Evolutionary conservation across 805 yeast species (phyloP).

Genomic region (Wickerhamomyces silvicola): DNA sequence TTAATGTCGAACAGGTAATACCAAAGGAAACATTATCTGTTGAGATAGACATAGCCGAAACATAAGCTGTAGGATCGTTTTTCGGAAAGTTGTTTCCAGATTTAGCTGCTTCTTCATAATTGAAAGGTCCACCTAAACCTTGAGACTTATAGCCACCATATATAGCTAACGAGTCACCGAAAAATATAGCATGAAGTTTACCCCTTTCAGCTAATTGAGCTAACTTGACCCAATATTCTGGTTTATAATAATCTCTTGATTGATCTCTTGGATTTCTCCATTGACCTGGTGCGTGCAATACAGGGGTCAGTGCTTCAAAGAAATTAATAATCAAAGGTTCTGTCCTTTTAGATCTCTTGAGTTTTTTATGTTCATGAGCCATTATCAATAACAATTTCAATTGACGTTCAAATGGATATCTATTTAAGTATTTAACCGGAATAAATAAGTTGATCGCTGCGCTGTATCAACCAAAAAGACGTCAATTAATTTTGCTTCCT

Average conservation of each 20-base stretch:
- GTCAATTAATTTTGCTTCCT: too few relatives aligned
- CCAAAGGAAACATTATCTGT: slow-evolving; percentile 34
- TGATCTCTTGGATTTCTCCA: slow-evolving; percentile 9
- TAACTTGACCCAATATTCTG: slow-evolving; percentile 29
- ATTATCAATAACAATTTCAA: too few relatives aligned
- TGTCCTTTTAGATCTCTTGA: too few relatives aligned
- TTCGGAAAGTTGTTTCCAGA: slow-evolving; percentile 8
- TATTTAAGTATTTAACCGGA: too few relatives aligned
- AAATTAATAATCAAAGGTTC: slow-evolving; percentile 8
- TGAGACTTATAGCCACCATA: slow-evolving; percentile 32
- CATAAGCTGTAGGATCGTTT: slow-evolving; percentile 26
- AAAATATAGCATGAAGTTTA: slow-evolving; percentile 28
- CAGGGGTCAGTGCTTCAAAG: slow-evolving; percentile 9
- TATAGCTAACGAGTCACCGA: slow-evolving; percentile 33
- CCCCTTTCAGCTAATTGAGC: slow-evolving; percentile 31
- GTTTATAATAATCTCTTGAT: slow-evolving; percentile 7
- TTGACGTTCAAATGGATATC: too few relatives aligned
- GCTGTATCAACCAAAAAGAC: too few relatives aligned
- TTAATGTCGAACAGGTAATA: slow-evolving; percentile 34
- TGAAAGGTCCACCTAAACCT: slow-evolving; percentile 33
- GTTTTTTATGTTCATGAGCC: too few relatives aligned
- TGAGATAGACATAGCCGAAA: slow-evolving; percentile 32
- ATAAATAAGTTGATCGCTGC: too few relatives aligned
- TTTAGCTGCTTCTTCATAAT: slow-evolving; percentile 23
- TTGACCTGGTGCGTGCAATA: slow-evolving; percentile 10